Conservation (phyloP, 805 yeast genomes). For the Candida nemodendra region DNA sequence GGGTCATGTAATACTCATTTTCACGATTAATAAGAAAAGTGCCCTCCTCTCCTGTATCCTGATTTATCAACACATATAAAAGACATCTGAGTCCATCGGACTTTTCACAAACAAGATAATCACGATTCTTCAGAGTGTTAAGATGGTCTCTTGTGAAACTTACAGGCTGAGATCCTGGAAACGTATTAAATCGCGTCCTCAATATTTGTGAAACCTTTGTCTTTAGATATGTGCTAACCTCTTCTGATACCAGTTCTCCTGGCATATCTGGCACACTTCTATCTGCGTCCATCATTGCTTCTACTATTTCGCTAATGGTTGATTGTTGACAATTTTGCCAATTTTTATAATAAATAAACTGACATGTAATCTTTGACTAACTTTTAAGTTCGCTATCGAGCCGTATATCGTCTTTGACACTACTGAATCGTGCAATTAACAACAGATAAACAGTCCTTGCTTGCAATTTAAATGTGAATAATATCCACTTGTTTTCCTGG, state of each 20-base stretch:
- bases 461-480: too few relatives aligned
- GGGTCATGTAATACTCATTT: constrained; percentile 79
- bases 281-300: constrained; percentile 27
- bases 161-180: constrained; percentile 96
- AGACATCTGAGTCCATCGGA: constrained; percentile 90
- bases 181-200: constrained; percentile 52
- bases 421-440: too few relatives aligned
- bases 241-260: constrained; percentile 74
- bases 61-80: constrained; percentile 57
- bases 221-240: constrained; percentile 65
- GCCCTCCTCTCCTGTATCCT: constrained; percentile 79
- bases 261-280: constrained; percentile 81
- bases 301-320: too few relatives aligned
- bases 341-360: too few relatives aligned
- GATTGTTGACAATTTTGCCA: too few relatives aligned
- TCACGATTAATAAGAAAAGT: constrained; percentile 87
- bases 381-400: too few relatives aligned
- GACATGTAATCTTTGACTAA: too few relatives aligned
- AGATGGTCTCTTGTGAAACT: constrained; percentile 80
- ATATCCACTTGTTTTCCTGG: too few relatives aligned
- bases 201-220: constrained; percentile 64
- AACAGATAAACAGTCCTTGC: too few relatives aligned
- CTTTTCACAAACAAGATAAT: constrained; percentile 94
- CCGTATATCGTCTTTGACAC: too few relatives aligned
- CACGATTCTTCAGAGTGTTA: constrained; percentile 61